Base-by-base conservation (phyloP, 2,329 filamentous ascomycete genomes). In the Erysiphe pulchra region DNA sequence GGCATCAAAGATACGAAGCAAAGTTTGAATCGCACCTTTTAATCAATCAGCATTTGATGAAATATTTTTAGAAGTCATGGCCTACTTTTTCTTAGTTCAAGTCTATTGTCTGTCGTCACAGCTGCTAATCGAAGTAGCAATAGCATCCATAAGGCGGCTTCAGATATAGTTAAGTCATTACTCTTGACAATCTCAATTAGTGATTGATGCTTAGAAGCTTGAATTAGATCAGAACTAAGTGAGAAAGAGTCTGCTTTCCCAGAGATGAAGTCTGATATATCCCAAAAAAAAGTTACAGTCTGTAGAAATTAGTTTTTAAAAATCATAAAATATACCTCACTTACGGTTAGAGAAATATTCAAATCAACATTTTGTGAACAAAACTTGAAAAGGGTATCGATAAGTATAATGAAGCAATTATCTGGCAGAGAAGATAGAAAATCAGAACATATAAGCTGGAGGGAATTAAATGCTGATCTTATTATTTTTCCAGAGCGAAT, bases 221-320 rank as follows among this genome's bases (percentile, higher is more conserved):
- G 61, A 47, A 76, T 65, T 48, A 77, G 65, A 44, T 68, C 65
- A 39, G 68, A 63, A 0, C 69, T 75, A 31, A 78, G 70, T 1
- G 69, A 66, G 40, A 77, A 68, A 0, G 68, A 65, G 47, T 65
- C 66, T 46, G 68, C 73, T 52, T 71, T 73, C 2, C 67, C 63
- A 1, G 73, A 77, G 4, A 95, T 66, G 51, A 86, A 90, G 59
- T 94, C 86, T 0, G 87, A 93, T 8, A 94, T 71, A 46, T 87
- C 86, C 84, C 86, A 94, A 59, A 93, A 92, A 57, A 92, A 90
- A 0, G 87, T 93, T 9, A 93, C 82, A 1, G 86, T 90, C 73
- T 83, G 44, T 2, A 18, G 42, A 53, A 42, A 46, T 54, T 45
- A 33, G 33, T 30, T 46, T 45, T 55, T 33, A 51, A 17, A 18